Percentiles rank a stretch among this genome's conserved stretches.
These are phyloP conservation scores for Saccharomyces hybrid DNA, from an alignment of 1,139 yeast genomes.

Conservation along the genomic window DNA sequence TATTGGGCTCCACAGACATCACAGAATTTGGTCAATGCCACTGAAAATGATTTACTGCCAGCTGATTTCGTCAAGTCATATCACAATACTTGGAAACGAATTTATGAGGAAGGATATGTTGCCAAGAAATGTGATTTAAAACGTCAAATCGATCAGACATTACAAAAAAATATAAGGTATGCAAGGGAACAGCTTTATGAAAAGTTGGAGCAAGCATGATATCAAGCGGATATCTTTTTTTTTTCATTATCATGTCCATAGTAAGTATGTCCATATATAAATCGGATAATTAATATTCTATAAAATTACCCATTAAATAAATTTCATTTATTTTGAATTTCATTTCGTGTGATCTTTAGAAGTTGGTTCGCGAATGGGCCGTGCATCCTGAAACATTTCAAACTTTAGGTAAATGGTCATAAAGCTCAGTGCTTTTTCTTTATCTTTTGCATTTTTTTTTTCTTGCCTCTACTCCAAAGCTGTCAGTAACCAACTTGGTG, in stretches of 20 bases:
- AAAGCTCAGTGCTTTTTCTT: background rate
- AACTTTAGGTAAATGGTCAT: background rate
- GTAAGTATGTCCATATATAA: background rate
- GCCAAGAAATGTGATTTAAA: constrained; percentile 5
- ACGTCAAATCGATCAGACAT: constrained; percentile 6
- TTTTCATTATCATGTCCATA: background rate
- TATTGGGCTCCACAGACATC: constrained; percentile 22
- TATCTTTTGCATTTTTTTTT: background rate
- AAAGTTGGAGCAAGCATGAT: constrained; percentile 5
- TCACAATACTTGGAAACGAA: constrained; percentile 11
- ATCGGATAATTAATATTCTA: constrained; percentile 1
- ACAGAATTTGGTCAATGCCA: constrained; percentile 11
- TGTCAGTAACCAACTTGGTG: constrained; percentile 30
- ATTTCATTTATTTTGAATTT: background rate
- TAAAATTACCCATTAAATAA: background rate
- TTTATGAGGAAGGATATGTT: constrained; percentile 14
- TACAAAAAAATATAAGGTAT: constrained; percentile 11
- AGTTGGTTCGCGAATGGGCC: background rate
- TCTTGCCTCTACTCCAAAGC: constrained; percentile 13
- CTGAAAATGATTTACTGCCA: constrained; percentile 20
- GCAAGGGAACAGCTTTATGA: constrained; percentile 10
- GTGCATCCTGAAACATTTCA: background rate
- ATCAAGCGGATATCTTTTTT: background rate
- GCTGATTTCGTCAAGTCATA: constrained; percentile 10
- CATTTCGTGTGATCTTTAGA: background rate